phyloP scores from a whole-genome alignment of 1,284 basidiomycete species.

The Trichosporon faecale region DNA sequence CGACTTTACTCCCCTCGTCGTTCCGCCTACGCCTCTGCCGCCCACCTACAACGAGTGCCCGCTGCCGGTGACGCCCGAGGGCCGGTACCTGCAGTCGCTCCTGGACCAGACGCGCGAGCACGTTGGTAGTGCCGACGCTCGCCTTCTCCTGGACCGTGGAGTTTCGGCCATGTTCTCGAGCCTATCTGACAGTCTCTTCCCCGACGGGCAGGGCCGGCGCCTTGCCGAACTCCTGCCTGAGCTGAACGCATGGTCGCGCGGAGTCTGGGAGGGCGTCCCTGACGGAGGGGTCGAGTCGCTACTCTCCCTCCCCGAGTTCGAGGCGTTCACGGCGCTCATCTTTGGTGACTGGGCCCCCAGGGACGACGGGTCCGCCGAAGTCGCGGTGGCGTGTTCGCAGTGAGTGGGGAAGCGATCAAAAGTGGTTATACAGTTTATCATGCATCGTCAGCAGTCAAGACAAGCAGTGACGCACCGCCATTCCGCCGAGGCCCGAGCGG shows the following conservation, averaged over 20 bases:
- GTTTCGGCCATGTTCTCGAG: conserved; percentile 35
- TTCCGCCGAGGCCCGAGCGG: not conserved
- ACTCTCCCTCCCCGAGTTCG: conserved; percentile 41
- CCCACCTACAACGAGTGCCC: conserved; percentile 22
- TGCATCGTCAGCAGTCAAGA: not conserved
- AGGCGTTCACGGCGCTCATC: conserved; percentile 48
- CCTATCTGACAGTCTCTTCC: conserved; percentile 30
- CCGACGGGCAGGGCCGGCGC: conserved; percentile 16
- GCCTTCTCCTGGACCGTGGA: conserved; percentile 43
- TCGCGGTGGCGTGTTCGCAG: conserved; percentile 2
- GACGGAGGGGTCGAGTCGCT: conserved; percentile 47
- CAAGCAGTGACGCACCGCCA: not conserved
- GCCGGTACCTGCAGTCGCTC: conserved; percentile 34
- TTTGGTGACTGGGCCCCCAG: conserved; percentile 51
- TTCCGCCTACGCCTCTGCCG: conserved; percentile 36
- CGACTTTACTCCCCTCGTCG: conserved; percentile 42
- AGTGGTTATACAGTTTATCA: not conserved
- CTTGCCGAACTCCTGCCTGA: conserved; percentile 46
- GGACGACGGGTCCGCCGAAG: conserved; percentile 2
- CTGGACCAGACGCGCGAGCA: conserved; percentile 42
- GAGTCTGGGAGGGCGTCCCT: conserved; percentile 50
- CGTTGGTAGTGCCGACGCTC: conserved; percentile 41
- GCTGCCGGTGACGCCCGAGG: conserved; percentile 27
- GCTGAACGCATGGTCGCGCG: conserved; percentile 44
- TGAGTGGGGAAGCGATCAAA: not conserved